Evolutionary conservation across 257 asterid genomes (phyloP).

Genomic region (Solanum neorickii): DNA sequence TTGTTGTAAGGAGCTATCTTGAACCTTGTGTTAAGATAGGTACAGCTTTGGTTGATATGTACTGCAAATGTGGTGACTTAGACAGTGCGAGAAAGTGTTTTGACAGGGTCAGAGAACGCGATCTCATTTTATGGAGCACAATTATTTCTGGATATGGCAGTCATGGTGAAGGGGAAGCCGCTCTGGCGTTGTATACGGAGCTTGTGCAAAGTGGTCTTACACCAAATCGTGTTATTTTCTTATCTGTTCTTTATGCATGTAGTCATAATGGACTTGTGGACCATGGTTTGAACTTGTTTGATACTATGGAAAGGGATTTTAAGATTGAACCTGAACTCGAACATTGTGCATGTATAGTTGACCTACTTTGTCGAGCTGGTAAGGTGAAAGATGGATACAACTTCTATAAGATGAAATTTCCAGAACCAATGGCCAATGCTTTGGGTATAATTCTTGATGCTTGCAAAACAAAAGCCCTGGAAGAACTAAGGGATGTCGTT

Average conservation of each 20-base stretch:
- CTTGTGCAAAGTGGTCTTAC: constrained; percentile 32
- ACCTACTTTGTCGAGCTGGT: constrained; percentile 82
- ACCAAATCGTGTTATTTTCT: constrained; percentile 59
- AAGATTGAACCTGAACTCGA: constrained; percentile 54
- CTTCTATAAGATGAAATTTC: constrained; percentile 45
- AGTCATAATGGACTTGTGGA: constrained; percentile 79
- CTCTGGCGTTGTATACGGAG: constrained; percentile 46
- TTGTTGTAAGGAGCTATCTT: constrained; percentile 41
- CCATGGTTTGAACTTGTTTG: constrained; percentile 49
- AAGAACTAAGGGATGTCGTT: constrained; percentile 33
- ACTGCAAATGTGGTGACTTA: constrained; percentile 75
- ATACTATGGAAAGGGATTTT: constrained; percentile 50
- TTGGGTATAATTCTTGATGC: constrained; percentile 75
- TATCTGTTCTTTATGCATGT: constrained; percentile 56
- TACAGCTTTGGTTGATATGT: constrained; percentile 80
- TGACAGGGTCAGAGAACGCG: constrained; percentile 45
- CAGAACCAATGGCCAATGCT: constrained; percentile 44
- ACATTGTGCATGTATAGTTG: constrained; percentile 69
- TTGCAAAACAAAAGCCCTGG: constrained; percentile 32
- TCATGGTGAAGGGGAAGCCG: constrained; percentile 63
- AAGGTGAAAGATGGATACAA: constrained; percentile 56
- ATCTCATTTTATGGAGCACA: constrained; percentile 62
- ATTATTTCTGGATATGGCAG: constrained; percentile 72
- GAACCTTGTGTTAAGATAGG: constrained; percentile 51
- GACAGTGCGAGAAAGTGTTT: constrained; percentile 55